Base-by-base conservation (phyloP, 108 stramenopile genomes). In the Cyclotella sp. region DNA sequence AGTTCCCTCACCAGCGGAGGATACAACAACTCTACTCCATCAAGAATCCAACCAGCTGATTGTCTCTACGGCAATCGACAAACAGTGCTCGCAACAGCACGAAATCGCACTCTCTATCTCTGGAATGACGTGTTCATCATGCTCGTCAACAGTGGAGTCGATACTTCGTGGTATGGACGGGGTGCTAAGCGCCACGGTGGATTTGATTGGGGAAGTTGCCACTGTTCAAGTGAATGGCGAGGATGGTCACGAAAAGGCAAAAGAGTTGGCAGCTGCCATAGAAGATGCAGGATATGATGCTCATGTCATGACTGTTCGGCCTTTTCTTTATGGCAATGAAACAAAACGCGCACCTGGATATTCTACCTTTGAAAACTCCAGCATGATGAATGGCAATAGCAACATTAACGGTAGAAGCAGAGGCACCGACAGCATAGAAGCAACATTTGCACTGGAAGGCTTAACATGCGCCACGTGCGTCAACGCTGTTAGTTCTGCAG, bases 51-150 rank as follows among this genome's bases (percentile, higher is more conserved):
- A 34, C 34, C 34, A 34, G 6, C 34, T 5, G 6, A 5, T 2
- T 34, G 34, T 6, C 2, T 34, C 34, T 2, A 34, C 34, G 34
- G 6, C 2, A 34, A 6, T 34, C 34, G 4, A 34, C 34, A 34
- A 34, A 34, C 4, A 34, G 6, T 6, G 6, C 34, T 34, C 34
- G 34, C 60, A 30, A 61, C 15, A n/a, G 13, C 34, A 64, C 65
- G 80, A 85, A 54, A 79, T 70, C 0, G 42, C 65, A n/a, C 77
- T 87, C 45, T 72, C 84, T 42, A 59, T 87, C 24, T 41, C 49
- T 7, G 87, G 87, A 28, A 84, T 87, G 84, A 75, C 84, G 21
- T 87, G 87, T 66, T 70, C 80, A 13, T 85, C 84, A 27, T 87
- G 87, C 73, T 78, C 83, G 9, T 76, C 79, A 13, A 73, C 83